Evolutionary conservation across 2,329 filamentous ascomycete genomes (phyloP), one percentile per base, ranked within the genome.

Genomic region (Fusarium ambrosium): DNA sequence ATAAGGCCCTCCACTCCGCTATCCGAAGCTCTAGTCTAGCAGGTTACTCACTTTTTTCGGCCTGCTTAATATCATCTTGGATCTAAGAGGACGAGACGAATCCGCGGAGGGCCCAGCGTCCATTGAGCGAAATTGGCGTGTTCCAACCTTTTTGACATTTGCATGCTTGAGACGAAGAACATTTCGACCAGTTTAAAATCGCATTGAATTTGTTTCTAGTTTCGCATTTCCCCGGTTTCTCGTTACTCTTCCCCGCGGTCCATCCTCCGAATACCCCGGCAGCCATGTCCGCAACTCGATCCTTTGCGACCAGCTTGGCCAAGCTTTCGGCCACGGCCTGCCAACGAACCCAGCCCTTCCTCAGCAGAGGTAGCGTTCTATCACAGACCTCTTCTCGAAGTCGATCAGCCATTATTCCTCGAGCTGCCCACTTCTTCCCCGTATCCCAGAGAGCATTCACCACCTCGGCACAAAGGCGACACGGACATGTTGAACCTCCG

Each of bases 401-500:
- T 36, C 75, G 24, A 76, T 68, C 74, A 22, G 61, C 63, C 36
- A 69, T 68, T 13, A 24, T 48, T 18, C 32, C 71, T 27, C 69
- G 67, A 62, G 27, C 62, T 61, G 61, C 64, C 39, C 72, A 69
- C 20, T 60, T 74, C 58, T 70, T 68, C 56, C 71, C 71, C 34
- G 79, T 64, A n/a, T 75, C 66, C 34, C 75, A 67, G 22, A 81
- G 92, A 79, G 83, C 82, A 64, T 97, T 98, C 82, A 93, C 93
- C 48, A 90, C 89, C 13, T 92, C 92, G 6, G 80, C 89, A 13
- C 80, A 86, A 66, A 83, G 85, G 64, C 85, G 83, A 60, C 97
- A 99, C 83, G 95, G 93, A 56, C 94, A 98, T 82, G 85, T 98
- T 77, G 90, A 92, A 66, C 90, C 93, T 34, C 96, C 97, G 2